phyloP scores from a whole-genome alignment of 2,329 filamentous ascomycete species.

The Pseudogymnoascus sp. region DNA sequence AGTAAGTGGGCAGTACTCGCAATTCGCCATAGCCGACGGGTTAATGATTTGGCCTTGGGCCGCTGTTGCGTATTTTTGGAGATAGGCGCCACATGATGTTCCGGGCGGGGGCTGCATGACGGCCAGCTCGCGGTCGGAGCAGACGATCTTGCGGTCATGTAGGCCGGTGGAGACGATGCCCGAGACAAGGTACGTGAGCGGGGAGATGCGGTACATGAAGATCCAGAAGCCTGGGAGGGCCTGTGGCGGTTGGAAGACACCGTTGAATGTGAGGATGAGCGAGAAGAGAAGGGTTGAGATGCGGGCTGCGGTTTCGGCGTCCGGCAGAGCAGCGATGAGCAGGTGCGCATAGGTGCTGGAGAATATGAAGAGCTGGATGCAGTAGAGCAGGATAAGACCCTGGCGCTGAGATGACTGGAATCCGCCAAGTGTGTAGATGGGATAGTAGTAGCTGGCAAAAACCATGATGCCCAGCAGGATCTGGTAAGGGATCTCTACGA shows the following conservation, averaged over 20 bases:
- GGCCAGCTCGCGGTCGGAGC: conserved; percentile 61
- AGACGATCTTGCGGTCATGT: conserved; percentile 55
- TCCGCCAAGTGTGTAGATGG: conserved; percentile 57
- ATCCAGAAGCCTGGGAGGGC: conserved; percentile 69
- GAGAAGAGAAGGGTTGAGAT: conserved; percentile 69
- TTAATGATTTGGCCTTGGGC: conserved; percentile 48
- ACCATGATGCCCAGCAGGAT: conserved; percentile 64
- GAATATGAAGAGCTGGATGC: conserved; percentile 70
- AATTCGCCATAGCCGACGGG: conserved; percentile 37
- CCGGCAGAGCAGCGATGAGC: conserved; percentile 66
- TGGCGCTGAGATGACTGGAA: conserved; percentile 23
- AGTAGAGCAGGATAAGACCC: conserved; percentile 65
- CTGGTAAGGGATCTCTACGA: conserved; percentile 82
- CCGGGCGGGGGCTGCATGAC: conserved; percentile 51
- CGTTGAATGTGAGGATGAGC: conserved; percentile 64
- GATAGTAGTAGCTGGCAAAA: conserved; percentile 76
- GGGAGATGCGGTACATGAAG: conserved; percentile 72
- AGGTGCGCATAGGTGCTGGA: conserved; percentile 77
- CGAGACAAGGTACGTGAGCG: conserved; percentile 56
- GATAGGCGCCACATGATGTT: conserved; percentile 50
- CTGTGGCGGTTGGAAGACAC: conserved; percentile 59
- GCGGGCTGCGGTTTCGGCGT: conserved; percentile 68
- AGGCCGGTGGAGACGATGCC: conserved; percentile 64
- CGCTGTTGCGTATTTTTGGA: conserved; percentile 39
- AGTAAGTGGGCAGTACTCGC: conserved; percentile 51